These are phyloP conservation scores for Candida yuanshanica DNA, from an alignment of 805 yeast species.

Conservation along the genomic window DNA sequence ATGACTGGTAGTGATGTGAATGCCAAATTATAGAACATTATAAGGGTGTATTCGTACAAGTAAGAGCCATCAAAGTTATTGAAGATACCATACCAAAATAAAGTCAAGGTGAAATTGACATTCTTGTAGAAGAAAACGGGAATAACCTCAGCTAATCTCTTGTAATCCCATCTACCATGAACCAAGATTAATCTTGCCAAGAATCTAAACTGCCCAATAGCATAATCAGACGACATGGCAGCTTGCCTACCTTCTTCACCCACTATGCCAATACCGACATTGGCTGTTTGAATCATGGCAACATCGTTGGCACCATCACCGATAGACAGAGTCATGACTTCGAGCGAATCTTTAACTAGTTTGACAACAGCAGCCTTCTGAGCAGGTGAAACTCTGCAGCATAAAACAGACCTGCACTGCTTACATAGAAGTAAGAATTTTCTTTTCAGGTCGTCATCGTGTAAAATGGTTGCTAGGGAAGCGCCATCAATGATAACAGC, in stretches of 20 bases:
- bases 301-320: constrained; percentile 91
- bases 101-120: constrained; percentile 65
- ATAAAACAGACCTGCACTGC: constrained; percentile 74
- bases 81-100: constrained; percentile 77
- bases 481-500: constrained; percentile 81
- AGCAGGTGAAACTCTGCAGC: constrained; percentile 86
- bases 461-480: constrained; percentile 54
- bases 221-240: constrained; percentile 84
- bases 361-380: constrained; percentile 83
- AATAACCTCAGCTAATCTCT: constrained; percentile 76
- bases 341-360: constrained; percentile 64
- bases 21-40: constrained; percentile 79
- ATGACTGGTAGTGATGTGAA: constrained; percentile 80
- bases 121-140: constrained; percentile 79
- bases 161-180: constrained; percentile 87
- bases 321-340: constrained; percentile 81
- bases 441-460: constrained; percentile 35
- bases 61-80: constrained; percentile 76
- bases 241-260: constrained; percentile 93
- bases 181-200: constrained; percentile 60
- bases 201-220: constrained; percentile 76
- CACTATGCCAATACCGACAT: constrained; percentile 85
- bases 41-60: constrained; percentile 68
- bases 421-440: constrained; percentile 70
- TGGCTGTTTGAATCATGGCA: constrained; percentile 86